Conservation (phyloP, 768 basidiomycete genomes). For the Mycena rebaudengoi region DNA sequence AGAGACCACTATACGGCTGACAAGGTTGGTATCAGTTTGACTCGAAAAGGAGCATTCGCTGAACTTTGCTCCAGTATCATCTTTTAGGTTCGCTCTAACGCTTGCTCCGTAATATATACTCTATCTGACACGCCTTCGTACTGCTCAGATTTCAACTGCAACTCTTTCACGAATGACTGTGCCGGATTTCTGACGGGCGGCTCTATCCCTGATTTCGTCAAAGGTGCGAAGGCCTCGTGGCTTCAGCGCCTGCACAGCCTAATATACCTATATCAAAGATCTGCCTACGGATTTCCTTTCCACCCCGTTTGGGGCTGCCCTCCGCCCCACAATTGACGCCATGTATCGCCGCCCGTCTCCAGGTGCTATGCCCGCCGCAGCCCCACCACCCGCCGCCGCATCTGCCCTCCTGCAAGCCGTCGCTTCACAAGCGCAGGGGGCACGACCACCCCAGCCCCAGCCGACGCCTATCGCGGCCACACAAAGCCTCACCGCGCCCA, state of each 20-base stretch:
- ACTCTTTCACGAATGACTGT: constrained; percentile 91
- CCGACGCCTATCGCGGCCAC: constrained; percentile 45
- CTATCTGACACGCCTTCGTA: no score
- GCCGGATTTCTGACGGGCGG: constrained; percentile 88
- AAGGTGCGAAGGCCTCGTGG: no score
- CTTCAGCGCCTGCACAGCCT: not conserved
- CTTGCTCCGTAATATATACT: no score
- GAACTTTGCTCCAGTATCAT: constrained; percentile 67
- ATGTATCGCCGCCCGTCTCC: constrained; percentile 78
- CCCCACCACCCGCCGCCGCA: constrained; percentile 52
- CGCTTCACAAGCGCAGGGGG: constrained; percentile 56
- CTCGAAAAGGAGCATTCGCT: not conserved
- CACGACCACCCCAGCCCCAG: constrained; percentile 28
- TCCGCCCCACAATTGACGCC: constrained; percentile 90
- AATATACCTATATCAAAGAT: not conserved
- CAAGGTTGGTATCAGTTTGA: constrained; percentile 62
- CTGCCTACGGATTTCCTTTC: constrained; percentile 86
- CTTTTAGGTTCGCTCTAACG: constrained; percentile 64
- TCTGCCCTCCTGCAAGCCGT: constrained; percentile 65
- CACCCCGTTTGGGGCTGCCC: constrained; percentile 85
- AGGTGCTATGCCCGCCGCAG: constrained; percentile 41
- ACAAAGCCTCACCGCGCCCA: constrained; percentile 63
- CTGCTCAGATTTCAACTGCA: constrained; percentile 98
- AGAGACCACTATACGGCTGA: constrained; percentile 87
- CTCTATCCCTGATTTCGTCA: constrained; percentile 84